A percentile compares a stretch with the other conserved stretches of the same genome.
These are phyloP conservation scores for Taphrina pruni DNA, from an alignment of 1,139 yeast species.

Conservation along the genomic window DNA sequence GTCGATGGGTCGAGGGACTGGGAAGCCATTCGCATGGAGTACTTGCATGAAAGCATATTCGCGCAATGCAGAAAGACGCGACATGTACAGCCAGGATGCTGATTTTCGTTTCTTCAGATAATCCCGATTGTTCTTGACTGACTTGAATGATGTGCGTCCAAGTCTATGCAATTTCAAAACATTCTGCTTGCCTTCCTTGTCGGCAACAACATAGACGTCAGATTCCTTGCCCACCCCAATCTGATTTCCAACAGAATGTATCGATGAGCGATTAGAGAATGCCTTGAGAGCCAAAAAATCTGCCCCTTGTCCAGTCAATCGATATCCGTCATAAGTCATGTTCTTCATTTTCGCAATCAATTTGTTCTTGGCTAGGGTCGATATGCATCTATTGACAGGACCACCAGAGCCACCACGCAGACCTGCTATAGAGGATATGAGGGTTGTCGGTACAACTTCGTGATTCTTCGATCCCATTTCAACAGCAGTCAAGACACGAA, in stretches of 20 bases:
- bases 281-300: conserved; percentile 90
- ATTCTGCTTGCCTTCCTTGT: conserved; percentile 64
- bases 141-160: conserved; percentile 90
- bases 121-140: conserved; percentile 92
- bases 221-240: conserved; percentile 98
- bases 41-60: conserved; percentile 87
- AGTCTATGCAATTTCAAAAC: conserved; percentile 89
- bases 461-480: conserved; percentile 92
- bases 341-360: conserved; percentile 78
- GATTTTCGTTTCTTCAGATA: conserved; percentile 73
- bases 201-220: conserved; percentile 88
- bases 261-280: conserved; percentile 69
- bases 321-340: conserved; percentile 70
- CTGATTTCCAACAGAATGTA: conserved; percentile 81
- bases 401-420: conserved; percentile 71
- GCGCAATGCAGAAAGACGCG: conserved; percentile 87
- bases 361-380: conserved; percentile 85
- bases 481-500: conserved; percentile 83
- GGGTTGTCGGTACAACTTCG: conserved; percentile 87
- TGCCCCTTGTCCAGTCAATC: conserved; percentile 84
- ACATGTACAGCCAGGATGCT: conserved; percentile 89
- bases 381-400: conserved; percentile 71
- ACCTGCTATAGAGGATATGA: conserved; percentile 82
- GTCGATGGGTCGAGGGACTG: conserved; percentile 88
- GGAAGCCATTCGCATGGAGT: conserved; percentile 73